phyloP scores from a whole-genome alignment of 352 stramenopile species.

The Globisporangium splendens region DNA sequence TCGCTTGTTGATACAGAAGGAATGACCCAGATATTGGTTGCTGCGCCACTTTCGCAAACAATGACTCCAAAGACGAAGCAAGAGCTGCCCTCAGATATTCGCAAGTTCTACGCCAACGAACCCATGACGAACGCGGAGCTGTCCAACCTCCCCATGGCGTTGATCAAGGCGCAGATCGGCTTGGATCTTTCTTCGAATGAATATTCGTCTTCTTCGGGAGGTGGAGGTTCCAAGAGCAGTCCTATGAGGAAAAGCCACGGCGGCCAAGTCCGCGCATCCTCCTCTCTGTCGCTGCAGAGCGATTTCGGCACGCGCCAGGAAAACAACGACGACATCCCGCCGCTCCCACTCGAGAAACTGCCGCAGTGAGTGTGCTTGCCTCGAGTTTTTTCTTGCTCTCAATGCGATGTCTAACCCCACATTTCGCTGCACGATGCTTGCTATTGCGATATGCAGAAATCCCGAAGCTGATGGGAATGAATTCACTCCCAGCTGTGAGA shows the following conservation, averaged over 20 bases:
- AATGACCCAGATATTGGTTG: not conserved
- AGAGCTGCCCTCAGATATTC: conserved; percentile 19
- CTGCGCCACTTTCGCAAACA: not conserved
- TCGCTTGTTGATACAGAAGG: not conserved
- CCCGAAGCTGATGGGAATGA: conserved; percentile 24
- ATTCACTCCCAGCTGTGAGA: conserved; percentile 17
- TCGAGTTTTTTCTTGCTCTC: not conserved
- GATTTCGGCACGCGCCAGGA: conserved; percentile 16
- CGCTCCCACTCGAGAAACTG: conserved; percentile 50
- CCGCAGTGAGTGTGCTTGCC: conserved; percentile 26
- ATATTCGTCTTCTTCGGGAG: not conserved
- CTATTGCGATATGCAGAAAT: conserved; percentile 13
- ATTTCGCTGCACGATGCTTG: not conserved
- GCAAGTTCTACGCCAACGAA: conserved; percentile 72
- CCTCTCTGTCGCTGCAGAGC: not conserved
- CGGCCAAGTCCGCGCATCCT: conserved; percentile 1
- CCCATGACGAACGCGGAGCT: conserved; percentile 60
- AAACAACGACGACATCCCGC: conserved; percentile 54
- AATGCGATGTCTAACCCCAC: too few relatives aligned
- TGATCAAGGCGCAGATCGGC: conserved; percentile 73
- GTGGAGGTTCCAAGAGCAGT: conserved; percentile 1
- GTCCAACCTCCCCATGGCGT: conserved; percentile 58
- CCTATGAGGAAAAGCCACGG: conserved; percentile 7
- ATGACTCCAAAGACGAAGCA: conserved; percentile 13
- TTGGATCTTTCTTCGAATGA: conserved; percentile 36